Conservation (phyloP, 163 green algal species). For the Trebouxia gelatinosa region DNA sequence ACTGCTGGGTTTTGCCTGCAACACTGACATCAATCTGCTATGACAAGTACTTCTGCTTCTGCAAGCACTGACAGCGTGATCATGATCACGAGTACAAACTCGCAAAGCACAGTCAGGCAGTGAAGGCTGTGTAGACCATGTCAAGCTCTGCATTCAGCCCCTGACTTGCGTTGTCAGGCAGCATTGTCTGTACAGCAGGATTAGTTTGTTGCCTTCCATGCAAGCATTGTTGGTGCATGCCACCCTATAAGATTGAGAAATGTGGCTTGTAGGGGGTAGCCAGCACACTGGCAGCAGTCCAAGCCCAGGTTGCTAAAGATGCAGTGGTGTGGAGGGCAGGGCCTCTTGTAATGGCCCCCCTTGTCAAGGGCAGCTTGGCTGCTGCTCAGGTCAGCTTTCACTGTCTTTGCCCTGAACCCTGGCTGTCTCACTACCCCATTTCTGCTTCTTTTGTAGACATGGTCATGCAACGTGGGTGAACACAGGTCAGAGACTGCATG, state of each 20-base stretch:
- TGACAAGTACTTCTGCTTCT: no score
- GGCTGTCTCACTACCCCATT: neutral
- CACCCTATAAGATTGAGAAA: neutral
- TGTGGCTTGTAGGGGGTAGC: neutral
- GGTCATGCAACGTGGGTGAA: neutral
- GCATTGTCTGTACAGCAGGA: neutral
- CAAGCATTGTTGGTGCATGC: neutral
- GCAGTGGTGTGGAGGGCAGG: conserved; percentile 33
- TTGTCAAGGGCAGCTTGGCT: conserved; percentile 21
- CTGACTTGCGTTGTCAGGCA: neutral
- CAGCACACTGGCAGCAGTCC: conserved; percentile 14
- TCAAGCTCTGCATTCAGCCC: neutral
- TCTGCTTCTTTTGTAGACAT: neutral
- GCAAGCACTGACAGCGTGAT: no score
- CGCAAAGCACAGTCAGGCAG: neutral
- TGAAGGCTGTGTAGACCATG: neutral
- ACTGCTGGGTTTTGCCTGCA: no score
- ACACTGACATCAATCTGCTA: no score
- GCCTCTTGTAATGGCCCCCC: conserved; percentile 35
- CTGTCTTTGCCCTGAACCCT: neutral
- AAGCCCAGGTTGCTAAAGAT: conserved; percentile 32
- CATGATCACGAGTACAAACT: no score
- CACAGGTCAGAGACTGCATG: neutral
- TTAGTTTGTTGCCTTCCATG: neutral
- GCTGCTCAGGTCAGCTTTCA: neutral